Evolutionary conservation across 805 yeast species (phyloP).

Genomic region (Spathaspora arborariae): DNA sequence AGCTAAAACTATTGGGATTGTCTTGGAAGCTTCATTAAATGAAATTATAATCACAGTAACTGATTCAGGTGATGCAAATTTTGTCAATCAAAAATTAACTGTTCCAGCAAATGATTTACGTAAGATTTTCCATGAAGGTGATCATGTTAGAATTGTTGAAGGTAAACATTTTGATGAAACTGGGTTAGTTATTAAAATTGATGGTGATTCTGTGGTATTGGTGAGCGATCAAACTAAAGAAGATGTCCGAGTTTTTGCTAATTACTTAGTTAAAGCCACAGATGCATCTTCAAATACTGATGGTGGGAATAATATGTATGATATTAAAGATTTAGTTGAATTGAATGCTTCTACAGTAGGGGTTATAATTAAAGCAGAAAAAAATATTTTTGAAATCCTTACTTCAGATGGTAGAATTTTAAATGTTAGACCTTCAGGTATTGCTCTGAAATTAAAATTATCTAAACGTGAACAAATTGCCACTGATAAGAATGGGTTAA

Average conservation of each 20-base stretch:
- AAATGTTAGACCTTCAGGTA: slow-evolving; percentile 73
- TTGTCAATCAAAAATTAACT: slow-evolving; percentile 60
- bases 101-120: slow-evolving; percentile 80
- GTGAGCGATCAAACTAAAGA: slow-evolving; percentile 84
- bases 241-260: slow-evolving; percentile 90
- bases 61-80: slow-evolving; percentile 53
- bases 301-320: slow-evolving; percentile 74
- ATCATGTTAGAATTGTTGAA: slow-evolving; percentile 86
- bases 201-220: slow-evolving; percentile 82
- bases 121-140: slow-evolving; percentile 86
- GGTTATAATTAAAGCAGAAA: slow-evolving; percentile 84
- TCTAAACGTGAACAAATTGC: slow-evolving; percentile 72
- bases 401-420: slow-evolving; percentile 77
- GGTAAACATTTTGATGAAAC: slow-evolving; percentile 94
- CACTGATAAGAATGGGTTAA: slow-evolving; percentile 80
- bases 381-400: slow-evolving; percentile 75
- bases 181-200: slow-evolving; percentile 83
- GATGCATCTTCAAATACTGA: slow-evolving; percentile 61
- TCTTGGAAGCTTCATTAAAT: slow-evolving; percentile 56
- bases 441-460: slow-evolving; percentile 68
- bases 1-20: slow-evolving; percentile 80
- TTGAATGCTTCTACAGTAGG: slow-evolving; percentile 84
- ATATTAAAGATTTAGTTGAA: slow-evolving; percentile 85
- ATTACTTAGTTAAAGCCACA: slow-evolving; percentile 86
- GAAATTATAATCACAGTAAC: slow-evolving; percentile 51